phyloP scores from a whole-genome alignment of 1,284 basidiomycete genomes.

The Agaricales sp. region DNA sequence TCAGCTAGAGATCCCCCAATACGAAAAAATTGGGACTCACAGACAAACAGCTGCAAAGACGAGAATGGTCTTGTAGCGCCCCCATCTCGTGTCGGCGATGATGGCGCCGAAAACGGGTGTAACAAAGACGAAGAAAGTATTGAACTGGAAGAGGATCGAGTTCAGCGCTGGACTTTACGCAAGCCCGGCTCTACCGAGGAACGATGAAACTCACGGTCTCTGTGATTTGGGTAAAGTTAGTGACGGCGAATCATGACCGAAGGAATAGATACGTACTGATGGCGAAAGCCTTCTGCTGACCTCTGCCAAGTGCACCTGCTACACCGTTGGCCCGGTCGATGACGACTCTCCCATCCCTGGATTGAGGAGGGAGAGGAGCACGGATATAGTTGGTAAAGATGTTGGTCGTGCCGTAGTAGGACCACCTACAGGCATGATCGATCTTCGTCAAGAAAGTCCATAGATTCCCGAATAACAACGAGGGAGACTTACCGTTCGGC shows the following conservation, averaged over 20 bases:
- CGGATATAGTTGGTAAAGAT: constrained; percentile 41
- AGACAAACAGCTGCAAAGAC: constrained; percentile 32
- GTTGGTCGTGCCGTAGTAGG: constrained; percentile 37
- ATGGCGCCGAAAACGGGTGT: constrained; percentile 39
- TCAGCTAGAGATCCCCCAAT: neutral
- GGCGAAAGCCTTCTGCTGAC: constrained; percentile 32
- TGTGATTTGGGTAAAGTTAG: neutral
- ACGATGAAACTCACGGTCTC: neutral
- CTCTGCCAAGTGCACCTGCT: constrained; percentile 37
- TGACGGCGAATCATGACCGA: neutral
- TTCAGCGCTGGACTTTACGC: neutral
- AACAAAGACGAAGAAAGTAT: constrained; percentile 36
- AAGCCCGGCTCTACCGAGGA: too few relatives aligned
- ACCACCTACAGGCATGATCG: constrained; percentile 15
- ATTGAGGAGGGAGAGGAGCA: constrained; percentile 34
- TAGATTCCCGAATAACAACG: too few relatives aligned
- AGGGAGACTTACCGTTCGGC: constrained; percentile 28
- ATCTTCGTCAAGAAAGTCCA: neutral
- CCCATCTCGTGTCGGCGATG: constrained; percentile 45
- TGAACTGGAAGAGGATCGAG: constrained; percentile 18
- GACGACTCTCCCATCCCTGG: constrained; percentile 39
- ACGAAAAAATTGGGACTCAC: neutral
- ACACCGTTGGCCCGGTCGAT: constrained; percentile 24
- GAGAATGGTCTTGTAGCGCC: constrained; percentile 53
- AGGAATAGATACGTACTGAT: constrained; percentile 17